A percentile compares a stretch with the other conserved stretches of the same genome.
These are phyloP conservation scores for Oldenlandia corymbosa DNA, from an alignment of 257 asterid species.

Conservation along the genomic window DNA sequence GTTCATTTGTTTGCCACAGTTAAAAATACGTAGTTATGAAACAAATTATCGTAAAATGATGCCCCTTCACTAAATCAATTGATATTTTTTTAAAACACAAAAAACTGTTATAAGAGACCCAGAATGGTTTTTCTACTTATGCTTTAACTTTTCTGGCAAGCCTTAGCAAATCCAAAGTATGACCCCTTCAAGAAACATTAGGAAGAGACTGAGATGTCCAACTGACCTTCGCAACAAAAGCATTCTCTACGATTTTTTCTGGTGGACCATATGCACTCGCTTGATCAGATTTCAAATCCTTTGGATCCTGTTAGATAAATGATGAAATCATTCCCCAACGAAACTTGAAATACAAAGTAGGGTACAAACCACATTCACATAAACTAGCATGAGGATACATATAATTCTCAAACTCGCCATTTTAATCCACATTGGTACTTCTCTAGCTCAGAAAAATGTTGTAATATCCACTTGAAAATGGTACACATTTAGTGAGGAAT, in stretches of 20 bases:
- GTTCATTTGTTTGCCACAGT: no score
- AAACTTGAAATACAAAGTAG: not conserved
- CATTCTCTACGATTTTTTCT: slow-evolving; percentile 24
- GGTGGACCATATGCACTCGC: slow-evolving; percentile 8
- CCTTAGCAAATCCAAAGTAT: not conserved
- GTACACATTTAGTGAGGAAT: not conserved
- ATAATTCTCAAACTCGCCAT: not conserved
- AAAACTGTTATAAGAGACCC: no score
- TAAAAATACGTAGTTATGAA: no score
- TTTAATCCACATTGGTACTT: not conserved
- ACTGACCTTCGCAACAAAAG: slow-evolving; percentile 32
- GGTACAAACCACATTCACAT: not conserved
- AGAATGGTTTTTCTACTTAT: no score
- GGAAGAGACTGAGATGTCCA: not conserved
- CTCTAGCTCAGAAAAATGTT: not conserved
- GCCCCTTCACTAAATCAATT: no score
- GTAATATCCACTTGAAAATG: not conserved
- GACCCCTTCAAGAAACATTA: slow-evolving; percentile 9
- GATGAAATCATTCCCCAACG: not conserved
- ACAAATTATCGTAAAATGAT: no score
- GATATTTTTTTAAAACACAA: no score
- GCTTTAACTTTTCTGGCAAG: not conserved
- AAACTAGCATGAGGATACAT: not conserved
- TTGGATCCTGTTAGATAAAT: slow-evolving; percentile 26
- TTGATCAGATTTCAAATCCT: slow-evolving; percentile 20